phyloP scores from a whole-genome alignment of 2,329 filamentous ascomycete species.

The Metarhizium guizhouense region DNA sequence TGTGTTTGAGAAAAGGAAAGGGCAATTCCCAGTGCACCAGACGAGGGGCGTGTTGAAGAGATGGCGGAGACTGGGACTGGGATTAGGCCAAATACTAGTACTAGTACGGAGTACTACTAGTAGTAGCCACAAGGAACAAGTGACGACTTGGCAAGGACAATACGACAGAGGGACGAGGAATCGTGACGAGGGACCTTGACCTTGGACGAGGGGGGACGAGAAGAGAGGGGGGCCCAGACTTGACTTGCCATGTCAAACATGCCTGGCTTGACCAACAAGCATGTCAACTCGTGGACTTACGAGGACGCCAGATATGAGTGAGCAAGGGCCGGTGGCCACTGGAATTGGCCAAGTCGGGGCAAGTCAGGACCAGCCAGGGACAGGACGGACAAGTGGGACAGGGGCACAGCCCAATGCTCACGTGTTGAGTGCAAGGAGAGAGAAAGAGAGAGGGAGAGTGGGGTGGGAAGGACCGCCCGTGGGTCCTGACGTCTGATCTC shows the following conservation, averaged over 20 bases:
- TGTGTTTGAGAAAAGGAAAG: conserved; percentile 2
- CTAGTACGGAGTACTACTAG: neutral
- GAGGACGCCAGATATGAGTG: too few species aligned
- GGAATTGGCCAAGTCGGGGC: neutral
- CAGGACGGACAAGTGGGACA: neutral
- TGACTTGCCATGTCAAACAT: neutral
- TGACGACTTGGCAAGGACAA: conserved; percentile 1
- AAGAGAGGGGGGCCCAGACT: neutral
- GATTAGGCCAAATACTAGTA: conserved; percentile 1
- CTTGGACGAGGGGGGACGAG: neutral
- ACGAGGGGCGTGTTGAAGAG: conserved; percentile 1
- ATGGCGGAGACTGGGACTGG: neutral
- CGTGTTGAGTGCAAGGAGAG: neutral
- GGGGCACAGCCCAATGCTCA: neutral
- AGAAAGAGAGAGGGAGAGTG: neutral
- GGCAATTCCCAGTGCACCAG: neutral
- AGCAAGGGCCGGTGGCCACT: too few species aligned
- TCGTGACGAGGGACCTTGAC: neutral
- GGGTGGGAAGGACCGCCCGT: neutral
- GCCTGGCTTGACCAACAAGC: too few species aligned
- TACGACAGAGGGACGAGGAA: neutral
- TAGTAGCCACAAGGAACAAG: conserved; percentile 2
- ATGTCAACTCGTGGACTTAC: too few species aligned
- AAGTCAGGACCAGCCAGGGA: neutral
- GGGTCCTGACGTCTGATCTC: neutral